phyloP scores from a whole-genome alignment of 192 early-diverging fungal genomes.

The Rhizoclosmatium sp. region DNA sequence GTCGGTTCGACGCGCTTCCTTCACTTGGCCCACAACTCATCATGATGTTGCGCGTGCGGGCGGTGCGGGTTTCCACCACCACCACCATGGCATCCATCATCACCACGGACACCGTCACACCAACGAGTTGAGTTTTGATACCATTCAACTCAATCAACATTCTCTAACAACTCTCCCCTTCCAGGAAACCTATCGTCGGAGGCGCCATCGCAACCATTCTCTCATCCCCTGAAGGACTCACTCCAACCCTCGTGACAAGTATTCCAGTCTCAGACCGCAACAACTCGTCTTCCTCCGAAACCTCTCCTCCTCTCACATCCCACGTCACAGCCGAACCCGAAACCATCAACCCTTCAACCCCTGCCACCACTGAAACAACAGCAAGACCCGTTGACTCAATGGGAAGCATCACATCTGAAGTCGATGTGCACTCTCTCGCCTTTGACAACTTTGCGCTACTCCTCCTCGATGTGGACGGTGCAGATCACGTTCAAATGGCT shows the following conservation, averaged over 20 bases:
- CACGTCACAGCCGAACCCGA: slow-evolving; percentile 18
- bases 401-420: neutral
- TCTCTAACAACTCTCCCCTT: neutral
- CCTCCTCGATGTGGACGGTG: slow-evolving; percentile 45
- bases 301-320: neutral
- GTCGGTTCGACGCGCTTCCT: slow-evolving; percentile 37
- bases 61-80: neutral
- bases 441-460: slow-evolving; percentile 42
- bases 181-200: neutral
- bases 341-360: neutral
- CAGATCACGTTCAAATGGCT: slow-evolving; percentile 31
- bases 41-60: neutral
- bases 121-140: neutral
- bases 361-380: slow-evolving; percentile 3
- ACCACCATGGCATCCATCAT: slow-evolving; percentile 14
- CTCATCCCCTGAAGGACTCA: neutral
- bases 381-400: neutral
- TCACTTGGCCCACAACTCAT: slow-evolving; percentile 39
- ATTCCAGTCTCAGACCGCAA: neutral
- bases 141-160: neutral
- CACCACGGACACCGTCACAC: neutral
- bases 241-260: slow-evolving; percentile 1
- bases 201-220: slow-evolving; percentile 1
- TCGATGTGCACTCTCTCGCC: slow-evolving; percentile 10
- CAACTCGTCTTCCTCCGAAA: neutral